Evolutionary conservation across 164 flowering plant genomes (phyloP).

Genomic region (Piper betle): DNA sequence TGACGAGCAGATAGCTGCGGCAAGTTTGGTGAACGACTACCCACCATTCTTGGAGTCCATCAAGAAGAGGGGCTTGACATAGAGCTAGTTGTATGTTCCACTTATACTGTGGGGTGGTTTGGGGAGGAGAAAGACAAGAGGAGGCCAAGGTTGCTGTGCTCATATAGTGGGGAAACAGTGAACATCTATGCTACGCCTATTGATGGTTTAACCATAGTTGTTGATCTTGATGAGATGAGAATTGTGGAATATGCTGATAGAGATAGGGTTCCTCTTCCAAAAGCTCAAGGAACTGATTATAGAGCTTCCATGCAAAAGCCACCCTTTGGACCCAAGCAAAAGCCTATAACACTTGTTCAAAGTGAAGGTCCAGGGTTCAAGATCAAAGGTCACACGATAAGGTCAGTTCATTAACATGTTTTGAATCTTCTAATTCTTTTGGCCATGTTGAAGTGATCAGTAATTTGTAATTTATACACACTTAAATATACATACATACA

Average conservation of each 20-base stretch:
- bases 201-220: constrained; percentile 31
- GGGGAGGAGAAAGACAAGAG: constrained; percentile 23
- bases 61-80: constrained; percentile 23
- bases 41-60: constrained; percentile 25
- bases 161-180: constrained; percentile 25
- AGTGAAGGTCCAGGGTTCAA: constrained; percentile 7
- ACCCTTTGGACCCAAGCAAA: neutral
- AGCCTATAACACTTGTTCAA: constrained; percentile 5
- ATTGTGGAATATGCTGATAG: constrained; percentile 23
- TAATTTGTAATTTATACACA: too few relatives aligned
- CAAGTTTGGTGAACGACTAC: constrained; percentile 16
- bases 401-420: too few relatives aligned
- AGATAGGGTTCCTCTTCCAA: constrained; percentile 24
- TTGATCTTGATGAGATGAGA: constrained; percentile 33
- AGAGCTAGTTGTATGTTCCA: constrained; percentile 28
- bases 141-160: constrained; percentile 24
- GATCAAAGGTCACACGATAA: constrained; percentile 5
- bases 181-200: constrained; percentile 43
- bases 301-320: constrained; percentile 3
- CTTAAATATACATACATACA: too few relatives aligned
- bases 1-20: constrained; percentile 24
- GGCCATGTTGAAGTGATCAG: too few relatives aligned
- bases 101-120: constrained; percentile 45
- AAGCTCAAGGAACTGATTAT: constrained; percentile 20
- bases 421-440: too few relatives aligned